Percentiles rank a stretch among this genome's conserved stretches.
Conservation (phyloP, 2,329 filamentous ascomycete species). For the Stagonosporopsis rhizophila region DNA sequence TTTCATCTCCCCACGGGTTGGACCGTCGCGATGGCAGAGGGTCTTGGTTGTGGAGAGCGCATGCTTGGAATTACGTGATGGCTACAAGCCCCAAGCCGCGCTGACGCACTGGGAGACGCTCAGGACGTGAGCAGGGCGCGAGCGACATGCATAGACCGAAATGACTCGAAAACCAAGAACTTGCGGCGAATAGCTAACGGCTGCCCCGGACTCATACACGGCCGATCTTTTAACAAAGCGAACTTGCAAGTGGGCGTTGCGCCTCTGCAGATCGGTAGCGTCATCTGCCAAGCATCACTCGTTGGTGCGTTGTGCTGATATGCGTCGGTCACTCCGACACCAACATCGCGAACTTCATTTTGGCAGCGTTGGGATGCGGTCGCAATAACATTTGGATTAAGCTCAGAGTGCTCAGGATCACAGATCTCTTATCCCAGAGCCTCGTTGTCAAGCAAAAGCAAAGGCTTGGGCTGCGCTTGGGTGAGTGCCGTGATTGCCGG, state of each 20-base stretch:
- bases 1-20: constrained; percentile 10
- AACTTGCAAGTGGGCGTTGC: background rate
- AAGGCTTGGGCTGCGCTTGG: constrained; percentile 16
- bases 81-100: background rate
- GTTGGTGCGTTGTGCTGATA: background rate
- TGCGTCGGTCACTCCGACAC: background rate
- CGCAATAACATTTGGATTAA: constrained; percentile 5
- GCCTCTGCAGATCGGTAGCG: background rate
- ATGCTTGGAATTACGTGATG: constrained; percentile 19
- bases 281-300: constrained; percentile 6
- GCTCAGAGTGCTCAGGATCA: constrained; percentile 10
- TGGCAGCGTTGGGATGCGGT: background rate
- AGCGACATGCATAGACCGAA: background rate
- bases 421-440: constrained; percentile 2
- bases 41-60: constrained; percentile 9
- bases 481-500: constrained; percentile 13
- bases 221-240: background rate
- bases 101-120: too few species aligned
- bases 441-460: constrained; percentile 14
- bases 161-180: background rate
- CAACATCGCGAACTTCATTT: background rate
- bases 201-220: background rate
- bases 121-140: background rate
- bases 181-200: background rate
- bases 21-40: background rate